Conservation (phyloP, 345 rosid genomes). For the Citrus medica region DNA sequence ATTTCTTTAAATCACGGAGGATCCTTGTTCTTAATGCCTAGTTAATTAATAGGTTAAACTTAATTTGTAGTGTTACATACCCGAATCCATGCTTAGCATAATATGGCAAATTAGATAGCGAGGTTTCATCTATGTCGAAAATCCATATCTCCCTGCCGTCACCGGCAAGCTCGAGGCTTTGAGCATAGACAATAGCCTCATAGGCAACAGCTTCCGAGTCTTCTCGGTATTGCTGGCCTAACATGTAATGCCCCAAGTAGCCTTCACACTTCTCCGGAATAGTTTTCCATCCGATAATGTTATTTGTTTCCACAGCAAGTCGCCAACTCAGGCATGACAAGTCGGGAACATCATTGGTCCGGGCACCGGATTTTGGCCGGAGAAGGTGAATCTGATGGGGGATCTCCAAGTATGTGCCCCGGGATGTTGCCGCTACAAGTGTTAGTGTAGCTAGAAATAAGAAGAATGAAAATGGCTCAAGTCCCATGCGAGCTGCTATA, state of each 20-base stretch:
- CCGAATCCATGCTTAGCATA: conserved; percentile 34
- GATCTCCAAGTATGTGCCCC: conserved; percentile 17
- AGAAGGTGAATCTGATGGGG: too few species aligned
- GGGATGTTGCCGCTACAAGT: conserved; percentile 5
- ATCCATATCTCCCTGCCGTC: conserved; percentile 43
- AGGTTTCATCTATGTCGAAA: conserved; percentile 48
- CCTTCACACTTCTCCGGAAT: conserved; percentile 46
- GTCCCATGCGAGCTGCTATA: too few species aligned
- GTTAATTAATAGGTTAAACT: background rate
- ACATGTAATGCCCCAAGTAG: conserved; percentile 52
- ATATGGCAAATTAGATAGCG: conserved; percentile 38
- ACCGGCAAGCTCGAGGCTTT: conserved; percentile 25
- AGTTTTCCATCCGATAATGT: conserved; percentile 38
- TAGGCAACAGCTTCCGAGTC: conserved; percentile 40
- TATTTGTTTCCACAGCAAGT: conserved; percentile 48
- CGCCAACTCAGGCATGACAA: too few species aligned
- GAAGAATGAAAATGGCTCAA: background rate
- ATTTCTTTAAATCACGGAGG: too few species aligned
- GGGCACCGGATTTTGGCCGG: too few species aligned
- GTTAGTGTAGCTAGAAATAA: conserved; percentile 3
- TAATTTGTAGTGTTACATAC: background rate
- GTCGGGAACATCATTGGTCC: too few species aligned
- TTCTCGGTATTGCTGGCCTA: conserved; percentile 39
- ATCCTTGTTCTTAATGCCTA: too few species aligned
- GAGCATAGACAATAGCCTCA: conserved; percentile 37